Base-by-base conservation (phyloP, 176 grass and related monocot genomes). In the Oryza meridionalis region DNA sequence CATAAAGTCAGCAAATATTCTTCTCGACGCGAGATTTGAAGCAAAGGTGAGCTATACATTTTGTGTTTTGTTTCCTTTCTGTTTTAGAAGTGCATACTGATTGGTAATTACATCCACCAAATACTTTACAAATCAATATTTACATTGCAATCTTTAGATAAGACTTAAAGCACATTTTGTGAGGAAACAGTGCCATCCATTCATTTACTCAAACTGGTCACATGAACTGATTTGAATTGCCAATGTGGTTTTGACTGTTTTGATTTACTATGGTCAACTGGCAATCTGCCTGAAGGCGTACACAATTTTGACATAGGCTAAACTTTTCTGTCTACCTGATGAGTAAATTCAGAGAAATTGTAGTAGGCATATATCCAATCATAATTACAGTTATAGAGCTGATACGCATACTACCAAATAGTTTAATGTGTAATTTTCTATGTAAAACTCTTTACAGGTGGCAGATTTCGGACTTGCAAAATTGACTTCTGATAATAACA, bases 401-500 rank as follows among this genome's bases (percentile, higher is more conserved):
- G 76, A 79, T 90, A 63, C 73, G 66, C 29, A 4, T 59, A 73
- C 53, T 31, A 84, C 40, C 38, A 64, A 66, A 71, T 29, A 53
- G 31, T 72, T 40, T 8, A 37, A 49, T 24, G 67, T 15, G 2
- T 63, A 86, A 70, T 74, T 61, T 29, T 24, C 24, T 42, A 88
- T 51, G 72, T 33, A 31, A 61, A 85, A 19, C 15, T 32, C 61
- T 29, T 88, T 76, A 67, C 91, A 98, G 93, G 93, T 98, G 79
- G 96, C 96, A 83, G 93, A 98, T 85, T 99, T 99, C 80, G 97
- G 97, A 86, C 93, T 99, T 64, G 97, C 97, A 77, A 99, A 94
- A 47, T 87, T 90, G 21, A 78, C 96, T 81, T 77, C 89, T 79
- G 96, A 98, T 79, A 76, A 90, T 70, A 88, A 96, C 45, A 96